These are phyloP conservation scores for Ascoidea tarda DNA, from an alignment of 805 yeast species.

Conservation along the genomic window DNA sequence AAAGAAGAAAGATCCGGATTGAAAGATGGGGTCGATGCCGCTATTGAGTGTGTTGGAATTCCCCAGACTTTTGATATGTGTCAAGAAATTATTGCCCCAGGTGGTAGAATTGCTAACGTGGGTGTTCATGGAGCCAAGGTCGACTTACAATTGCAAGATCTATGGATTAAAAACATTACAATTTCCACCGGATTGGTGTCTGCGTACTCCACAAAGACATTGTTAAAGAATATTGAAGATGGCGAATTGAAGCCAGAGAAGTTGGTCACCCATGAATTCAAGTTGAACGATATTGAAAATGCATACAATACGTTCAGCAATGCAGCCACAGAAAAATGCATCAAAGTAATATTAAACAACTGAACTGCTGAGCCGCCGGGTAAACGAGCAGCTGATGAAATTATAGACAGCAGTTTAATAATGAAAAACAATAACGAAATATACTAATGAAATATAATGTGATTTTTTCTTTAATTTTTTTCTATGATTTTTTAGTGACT, in stretches of 20 bases:
- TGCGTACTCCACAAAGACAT: conserved; percentile 26
- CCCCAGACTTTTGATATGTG: conserved; percentile 47
- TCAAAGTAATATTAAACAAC: conserved; percentile 23
- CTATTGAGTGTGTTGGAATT: conserved; percentile 51
- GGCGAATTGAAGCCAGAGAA: conserved; percentile 27
- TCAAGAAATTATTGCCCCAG: conserved; percentile 37
- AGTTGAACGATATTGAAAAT: conserved; percentile 36
- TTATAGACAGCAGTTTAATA: too few relatives aligned
- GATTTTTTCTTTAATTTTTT: too few relatives aligned
- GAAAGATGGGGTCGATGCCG: conserved; percentile 42
- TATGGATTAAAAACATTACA: conserved; percentile 29
- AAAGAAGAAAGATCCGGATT: conserved; percentile 16
- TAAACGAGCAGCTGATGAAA: too few relatives aligned
- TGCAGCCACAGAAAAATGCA: conserved; percentile 41
- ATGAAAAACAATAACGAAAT: too few relatives aligned
- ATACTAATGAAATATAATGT: too few relatives aligned
- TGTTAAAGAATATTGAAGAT: conserved; percentile 21
- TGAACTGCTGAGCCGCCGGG: background rate
- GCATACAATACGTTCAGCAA: conserved; percentile 47
- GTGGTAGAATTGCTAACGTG: conserved; percentile 53
- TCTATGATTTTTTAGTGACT: too few relatives aligned
- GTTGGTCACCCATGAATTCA: conserved; percentile 47
- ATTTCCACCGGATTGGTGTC: conserved; percentile 37
- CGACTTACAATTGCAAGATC: conserved; percentile 25
- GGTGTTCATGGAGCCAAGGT: conserved; percentile 37